phyloP scores from a whole-genome alignment of 768 basidiomycete genomes.

The Lyophyllum shimeji region DNA sequence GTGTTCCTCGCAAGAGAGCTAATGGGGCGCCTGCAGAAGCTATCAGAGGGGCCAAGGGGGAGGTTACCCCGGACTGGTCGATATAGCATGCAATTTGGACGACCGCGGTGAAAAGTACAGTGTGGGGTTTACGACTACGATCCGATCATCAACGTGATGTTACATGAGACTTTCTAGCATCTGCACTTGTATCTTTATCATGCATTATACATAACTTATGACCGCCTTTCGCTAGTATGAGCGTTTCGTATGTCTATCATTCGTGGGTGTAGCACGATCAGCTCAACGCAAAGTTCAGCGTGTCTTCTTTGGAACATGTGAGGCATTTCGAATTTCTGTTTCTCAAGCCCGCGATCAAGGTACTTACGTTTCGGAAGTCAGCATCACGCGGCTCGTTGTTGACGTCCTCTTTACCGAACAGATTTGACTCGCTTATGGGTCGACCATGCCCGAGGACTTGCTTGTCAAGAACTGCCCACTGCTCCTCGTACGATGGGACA shows the following conservation, averaged over 20 bases:
- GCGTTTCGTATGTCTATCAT: conserved; percentile 9
- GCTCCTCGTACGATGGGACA: neutral
- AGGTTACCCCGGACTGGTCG: conserved; percentile 19
- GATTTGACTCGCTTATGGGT: neutral
- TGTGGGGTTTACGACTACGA: neutral
- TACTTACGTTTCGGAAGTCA: no score
- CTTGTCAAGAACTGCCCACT: neutral
- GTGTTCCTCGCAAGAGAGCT: conserved; percentile 58
- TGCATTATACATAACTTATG: conserved; percentile 17
- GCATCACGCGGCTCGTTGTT: no score
- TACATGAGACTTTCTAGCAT: neutral
- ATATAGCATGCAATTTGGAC: conserved; percentile 21
- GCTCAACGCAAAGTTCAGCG: no score
- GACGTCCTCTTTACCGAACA: neutral
- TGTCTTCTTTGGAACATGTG: no score
- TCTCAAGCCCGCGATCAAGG: no score
- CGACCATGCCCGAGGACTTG: neutral
- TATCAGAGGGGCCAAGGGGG: conserved; percentile 30
- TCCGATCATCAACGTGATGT: neutral
- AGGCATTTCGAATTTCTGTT: no score
- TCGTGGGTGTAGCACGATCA: neutral
- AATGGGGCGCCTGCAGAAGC: conserved; percentile 41
- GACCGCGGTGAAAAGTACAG: conserved; percentile 19
- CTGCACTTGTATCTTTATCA: conserved; percentile 30
- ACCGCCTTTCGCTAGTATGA: neutral